Evolutionary conservation across 345 rosid genomes (phyloP).

Genomic region (Jatropha curcas): DNA sequence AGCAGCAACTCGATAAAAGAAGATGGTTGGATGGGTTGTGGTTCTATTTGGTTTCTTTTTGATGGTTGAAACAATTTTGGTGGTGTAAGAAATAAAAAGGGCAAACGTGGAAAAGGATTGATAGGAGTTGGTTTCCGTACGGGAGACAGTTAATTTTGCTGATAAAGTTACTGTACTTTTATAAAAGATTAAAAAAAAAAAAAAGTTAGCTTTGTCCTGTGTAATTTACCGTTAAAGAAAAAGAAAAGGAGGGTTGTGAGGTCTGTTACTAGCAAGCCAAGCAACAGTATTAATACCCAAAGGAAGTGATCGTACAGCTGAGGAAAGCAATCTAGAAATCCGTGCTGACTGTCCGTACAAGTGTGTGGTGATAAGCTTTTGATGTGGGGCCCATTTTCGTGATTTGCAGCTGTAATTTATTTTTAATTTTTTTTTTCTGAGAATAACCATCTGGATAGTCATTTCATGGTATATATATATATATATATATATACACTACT

Average conservation of each 20-base stretch:
- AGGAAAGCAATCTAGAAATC: slow-evolving; percentile 14
- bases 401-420: slow-evolving; percentile 13
- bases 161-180: not conserved
- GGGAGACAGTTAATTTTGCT: not conserved
- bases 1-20: slow-evolving; percentile 28
- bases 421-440: no score
- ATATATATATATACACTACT: no score
- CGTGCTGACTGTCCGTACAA: slow-evolving; percentile 18
- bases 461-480: slow-evolving; percentile 6
- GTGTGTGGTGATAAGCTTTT: not conserved
- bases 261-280: no score
- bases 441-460: no score
- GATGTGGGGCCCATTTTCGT: slow-evolving; percentile 12
- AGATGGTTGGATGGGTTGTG: no score
- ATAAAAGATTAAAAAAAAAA: no score
- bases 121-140: not conserved
- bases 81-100: not conserved
- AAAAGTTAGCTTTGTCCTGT: not conserved
- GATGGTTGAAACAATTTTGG: slow-evolving; percentile 1
- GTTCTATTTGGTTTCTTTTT: no score
- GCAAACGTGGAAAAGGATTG: not conserved
- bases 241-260: not conserved
- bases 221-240: not conserved
- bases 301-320: slow-evolving; percentile 27
- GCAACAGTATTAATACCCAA: slow-evolving; percentile 2